Evolutionary conservation across 495 filamentous ascomycete species (phyloP).

Genomic region (Podospora sp.): DNA sequence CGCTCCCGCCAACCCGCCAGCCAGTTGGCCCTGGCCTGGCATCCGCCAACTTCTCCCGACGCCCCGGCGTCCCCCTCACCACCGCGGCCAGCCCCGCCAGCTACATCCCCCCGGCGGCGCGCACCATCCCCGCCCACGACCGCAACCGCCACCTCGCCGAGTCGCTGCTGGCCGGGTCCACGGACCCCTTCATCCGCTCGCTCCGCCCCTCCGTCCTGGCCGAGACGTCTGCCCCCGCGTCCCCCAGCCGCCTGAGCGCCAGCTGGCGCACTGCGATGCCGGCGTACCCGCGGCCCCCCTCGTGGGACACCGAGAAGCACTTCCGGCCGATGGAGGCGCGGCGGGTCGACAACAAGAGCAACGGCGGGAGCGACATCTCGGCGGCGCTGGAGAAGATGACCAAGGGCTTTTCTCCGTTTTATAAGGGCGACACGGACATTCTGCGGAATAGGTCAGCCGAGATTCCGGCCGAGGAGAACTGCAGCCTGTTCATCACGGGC

Average conservation of each 20-base stretch:
- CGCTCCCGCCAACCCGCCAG: background rate
- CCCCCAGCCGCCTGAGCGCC: background rate
- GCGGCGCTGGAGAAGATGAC: constrained; percentile 21
- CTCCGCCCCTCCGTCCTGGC: background rate
- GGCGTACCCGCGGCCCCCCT: background rate
- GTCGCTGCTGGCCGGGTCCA: background rate
- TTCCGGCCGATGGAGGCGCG: constrained; percentile 31
- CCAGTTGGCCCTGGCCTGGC: background rate
- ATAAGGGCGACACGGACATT: constrained; percentile 35
- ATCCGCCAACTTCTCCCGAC: background rate
- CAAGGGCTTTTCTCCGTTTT: constrained; percentile 28
- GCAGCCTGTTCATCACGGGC: constrained; percentile 41
- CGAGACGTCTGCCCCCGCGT: background rate
- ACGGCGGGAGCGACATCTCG: constrained; percentile 4
- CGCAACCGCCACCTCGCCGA: background rate
- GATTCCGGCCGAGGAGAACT: constrained; percentile 35
- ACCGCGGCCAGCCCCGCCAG: background rate
- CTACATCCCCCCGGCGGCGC: background rate
- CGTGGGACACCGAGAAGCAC: background rate
- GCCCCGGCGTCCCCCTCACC: background rate
- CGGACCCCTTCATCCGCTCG: background rate
- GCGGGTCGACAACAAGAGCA: background rate
- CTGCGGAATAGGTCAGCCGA: constrained; percentile 33
- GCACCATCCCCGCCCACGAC: background rate
- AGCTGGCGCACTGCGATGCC: background rate